These are phyloP conservation scores for Ceratobasidium sp. DNA, from an alignment of 1,284 basidiomycete genomes.

Conservation along the genomic window DNA sequence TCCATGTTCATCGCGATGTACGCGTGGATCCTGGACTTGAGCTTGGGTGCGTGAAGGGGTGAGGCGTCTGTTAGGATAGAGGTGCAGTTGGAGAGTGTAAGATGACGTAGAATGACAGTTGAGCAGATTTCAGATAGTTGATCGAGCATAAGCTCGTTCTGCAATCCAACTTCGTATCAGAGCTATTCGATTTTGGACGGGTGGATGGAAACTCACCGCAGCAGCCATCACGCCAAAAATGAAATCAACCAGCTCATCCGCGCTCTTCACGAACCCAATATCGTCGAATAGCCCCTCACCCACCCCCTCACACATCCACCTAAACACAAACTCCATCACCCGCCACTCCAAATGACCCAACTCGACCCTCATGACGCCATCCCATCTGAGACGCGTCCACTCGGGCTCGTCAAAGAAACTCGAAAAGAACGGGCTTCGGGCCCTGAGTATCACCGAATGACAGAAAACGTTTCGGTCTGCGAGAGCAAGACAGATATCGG, in stretches of 20 bases:
- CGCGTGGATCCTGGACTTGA: conserved; percentile 79
- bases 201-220: conserved; percentile 65
- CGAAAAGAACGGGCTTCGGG: conserved; percentile 86
- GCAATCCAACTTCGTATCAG: not conserved
- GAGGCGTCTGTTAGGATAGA: conserved; percentile 85
- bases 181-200: not conserved
- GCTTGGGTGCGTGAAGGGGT: conserved; percentile 76
- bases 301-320: conserved; percentile 81
- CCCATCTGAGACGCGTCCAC: conserved; percentile 78
- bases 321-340: conserved; percentile 79
- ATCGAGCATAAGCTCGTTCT: conserved; percentile 92
- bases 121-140: conserved; percentile 88
- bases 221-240: conserved; percentile 88
- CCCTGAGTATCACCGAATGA: conserved; percentile 81
- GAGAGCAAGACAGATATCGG: conserved; percentile 82
- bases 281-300: conserved; percentile 80
- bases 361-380: conserved; percentile 69
- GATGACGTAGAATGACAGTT: conserved; percentile 72
- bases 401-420: conserved; percentile 86
- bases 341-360: conserved; percentile 81
- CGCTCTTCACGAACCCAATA: conserved; percentile 69
- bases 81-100: conserved; percentile 82
- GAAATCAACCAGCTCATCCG: conserved; percentile 87
- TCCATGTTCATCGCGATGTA: conserved; percentile 91
- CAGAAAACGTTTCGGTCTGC: conserved; percentile 73